Evolutionary conservation across 176 grass and related monocot genomes (phyloP).

Genomic region (Carex pumila): DNA sequence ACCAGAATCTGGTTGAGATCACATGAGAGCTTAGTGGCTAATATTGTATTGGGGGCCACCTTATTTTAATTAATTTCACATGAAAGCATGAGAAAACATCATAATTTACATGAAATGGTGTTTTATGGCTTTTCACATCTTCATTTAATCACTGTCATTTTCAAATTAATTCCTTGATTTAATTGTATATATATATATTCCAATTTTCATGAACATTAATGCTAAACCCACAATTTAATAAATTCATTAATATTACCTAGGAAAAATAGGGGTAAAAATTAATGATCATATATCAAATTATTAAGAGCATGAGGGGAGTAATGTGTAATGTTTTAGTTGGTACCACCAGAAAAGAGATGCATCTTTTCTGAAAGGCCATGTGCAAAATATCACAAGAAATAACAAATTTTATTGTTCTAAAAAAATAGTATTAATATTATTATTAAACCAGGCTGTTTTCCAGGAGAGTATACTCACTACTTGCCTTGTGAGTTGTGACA

Average conservation of each 20-base stretch:
- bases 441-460: slow-evolving; percentile 13
- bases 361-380: slow-evolving; percentile 3
- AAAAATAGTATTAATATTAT: neutral
- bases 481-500: neutral
- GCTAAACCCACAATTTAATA: neutral
- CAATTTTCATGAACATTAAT: neutral
- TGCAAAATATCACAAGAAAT: slow-evolving; percentile 9
- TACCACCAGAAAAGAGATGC: neutral
- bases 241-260: neutral
- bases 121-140: neutral
- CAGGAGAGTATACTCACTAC: neutral
- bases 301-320: neutral
- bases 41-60: slow-evolving; percentile 35
- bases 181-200: neutral
- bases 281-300: neutral
- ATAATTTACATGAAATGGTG: neutral
- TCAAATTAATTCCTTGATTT: neutral
- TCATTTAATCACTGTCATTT: neutral
- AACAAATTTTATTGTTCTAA: neutral
- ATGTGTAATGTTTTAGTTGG: neutral
- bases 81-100: neutral
- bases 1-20: slow-evolving; percentile 33
- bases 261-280: neutral
- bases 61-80: neutral
- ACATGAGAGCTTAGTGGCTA: slow-evolving; percentile 38